phyloP scores from a whole-genome alignment of 345 rosid genomes.

The Eutrema yunnanense region DNA sequence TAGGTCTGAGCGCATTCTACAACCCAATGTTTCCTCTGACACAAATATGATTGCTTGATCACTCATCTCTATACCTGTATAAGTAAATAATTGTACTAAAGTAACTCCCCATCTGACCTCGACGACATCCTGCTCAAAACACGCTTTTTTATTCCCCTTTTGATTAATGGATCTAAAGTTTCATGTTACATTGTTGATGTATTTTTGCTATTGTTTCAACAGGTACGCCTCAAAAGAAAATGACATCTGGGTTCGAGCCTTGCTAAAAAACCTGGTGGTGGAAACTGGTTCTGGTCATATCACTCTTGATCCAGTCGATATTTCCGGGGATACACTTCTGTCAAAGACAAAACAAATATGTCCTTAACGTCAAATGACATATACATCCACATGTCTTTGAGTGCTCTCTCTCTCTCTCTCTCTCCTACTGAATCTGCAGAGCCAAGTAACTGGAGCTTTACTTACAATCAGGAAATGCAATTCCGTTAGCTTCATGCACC shows the following conservation, averaged over 20 bases:
- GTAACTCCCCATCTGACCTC: neutral
- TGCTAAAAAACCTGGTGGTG: conserved; percentile 71
- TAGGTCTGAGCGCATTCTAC: too few relatives aligned
- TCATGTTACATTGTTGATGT: conserved; percentile 13
- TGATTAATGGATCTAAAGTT: neutral
- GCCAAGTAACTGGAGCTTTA: conserved; percentile 69
- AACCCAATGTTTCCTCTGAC: neutral
- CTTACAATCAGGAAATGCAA: conserved; percentile 71
- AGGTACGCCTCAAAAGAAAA: conserved; percentile 96
- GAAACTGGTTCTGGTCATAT: conserved; percentile 98
- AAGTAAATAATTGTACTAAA: neutral
- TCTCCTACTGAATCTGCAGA: conserved; percentile 78
- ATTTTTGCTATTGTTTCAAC: conserved; percentile 9
- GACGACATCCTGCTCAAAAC: neutral
- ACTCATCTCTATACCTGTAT: neutral
- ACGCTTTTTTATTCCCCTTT: neutral
- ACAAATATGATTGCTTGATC: conserved; percentile 8
- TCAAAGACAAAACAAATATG: conserved; percentile 84
- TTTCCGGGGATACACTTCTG: conserved; percentile 91
- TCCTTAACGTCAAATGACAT: conserved; percentile 80
- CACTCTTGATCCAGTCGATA: conserved; percentile 83
- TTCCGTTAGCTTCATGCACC: conserved; percentile 80
- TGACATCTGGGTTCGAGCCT: too few relatives aligned
- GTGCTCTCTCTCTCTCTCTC: conserved; percentile 82
- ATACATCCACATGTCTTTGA: conserved; percentile 80